Base-by-base conservation (phyloP, 1,284 basidiomycete genomes). In the Mycena citricolor region DNA sequence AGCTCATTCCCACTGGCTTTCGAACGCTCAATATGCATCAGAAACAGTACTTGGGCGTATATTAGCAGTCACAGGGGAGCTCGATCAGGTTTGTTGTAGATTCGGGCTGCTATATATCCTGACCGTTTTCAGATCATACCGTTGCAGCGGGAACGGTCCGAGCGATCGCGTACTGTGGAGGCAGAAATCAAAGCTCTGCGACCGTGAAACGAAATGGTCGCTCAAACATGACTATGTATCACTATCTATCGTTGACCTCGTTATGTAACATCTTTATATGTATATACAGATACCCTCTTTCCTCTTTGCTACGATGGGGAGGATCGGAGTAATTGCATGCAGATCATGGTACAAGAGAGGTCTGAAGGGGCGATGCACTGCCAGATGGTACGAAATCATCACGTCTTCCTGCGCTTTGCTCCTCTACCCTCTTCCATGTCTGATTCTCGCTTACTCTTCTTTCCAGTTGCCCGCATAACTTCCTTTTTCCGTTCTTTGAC, bases 401-500 rank as follows among this genome's bases (percentile, higher is more conserved):
- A 60, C 30, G 59, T 71, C 58, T 73, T 79, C 58, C 68, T 63
- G 49, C 75, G 69, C 62, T 86, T 87, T 20, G 67, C 62, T 2
- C 69, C 61, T 29, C 70, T 58, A 0, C 83, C 82, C 34, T 80
- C 79, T 54, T 80, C 78, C 12, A 61, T 55, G 37, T 82, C 84
- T 4, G 66, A 60, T 49, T 84, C 76, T 26, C 86, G 69, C 61
- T 87, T 86, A 50, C 66, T 78, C 67, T 86, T 89, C 60, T 84
- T 76, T 14, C 90, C 89, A 22, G 81, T 79, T 22, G 73, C 65
- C 48, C 81, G 74, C 81, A 94, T 86, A 52, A 80, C 73, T 54
- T 89, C 88, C 60, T 86, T 90, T 59, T 80, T 75, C 66, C 84
- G 85, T 67, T 88, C 88, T 64, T 77, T 90, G 32, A 83, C 81